Conservation (phyloP, 108 stramenopile genomes). For the Fragilaria crotonensis region DNA sequence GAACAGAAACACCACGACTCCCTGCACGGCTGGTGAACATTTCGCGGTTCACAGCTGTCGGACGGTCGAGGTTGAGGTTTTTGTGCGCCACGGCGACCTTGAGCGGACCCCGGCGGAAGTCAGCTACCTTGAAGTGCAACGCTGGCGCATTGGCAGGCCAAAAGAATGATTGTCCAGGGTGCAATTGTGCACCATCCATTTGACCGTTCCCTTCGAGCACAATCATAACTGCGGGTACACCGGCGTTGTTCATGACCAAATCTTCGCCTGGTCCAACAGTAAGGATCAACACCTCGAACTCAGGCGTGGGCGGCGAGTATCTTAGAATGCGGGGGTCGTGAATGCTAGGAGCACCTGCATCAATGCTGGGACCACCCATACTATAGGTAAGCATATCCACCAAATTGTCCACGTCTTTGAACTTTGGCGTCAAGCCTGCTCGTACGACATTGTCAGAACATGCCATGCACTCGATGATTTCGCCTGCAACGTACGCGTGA, state of each 20-base stretch:
- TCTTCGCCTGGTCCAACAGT: conserved; percentile 58
- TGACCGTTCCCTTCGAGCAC: conserved; percentile 67
- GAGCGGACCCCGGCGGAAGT: conserved; percentile 47
- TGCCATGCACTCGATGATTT: conserved; percentile 98
- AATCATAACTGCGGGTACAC: conserved; percentile 55
- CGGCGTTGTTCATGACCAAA: conserved; percentile 33
- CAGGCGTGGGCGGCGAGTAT: conserved; percentile 71
- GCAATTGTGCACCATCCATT: conserved; percentile 51
- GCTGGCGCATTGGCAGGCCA: conserved; percentile 42
- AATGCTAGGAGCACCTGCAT: conserved; percentile 55
- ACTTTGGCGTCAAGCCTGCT: conserved; percentile 97
- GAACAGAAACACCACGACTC: conserved; percentile 12
- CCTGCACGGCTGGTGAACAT: conserved; percentile 17
- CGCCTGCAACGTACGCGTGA: conserved; percentile 93
- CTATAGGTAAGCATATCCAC: conserved; percentile 91
- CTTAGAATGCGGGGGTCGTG: conserved; percentile 56
- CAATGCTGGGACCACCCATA: conserved; percentile 71
- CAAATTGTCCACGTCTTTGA: conserved; percentile 92
- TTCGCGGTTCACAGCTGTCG: conserved; percentile 35
- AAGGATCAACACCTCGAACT: conserved; percentile 73
- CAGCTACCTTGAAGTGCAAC: conserved; percentile 40
- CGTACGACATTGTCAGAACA: conserved; percentile 98
- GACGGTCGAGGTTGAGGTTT: conserved; percentile 49
- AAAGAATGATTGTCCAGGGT: conserved; percentile 57
- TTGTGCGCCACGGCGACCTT: conserved; percentile 68